These are phyloP conservation scores for Wickerhamomyces sp. DNA, from an alignment of 1,139 yeast species.

Conservation along the genomic window DNA sequence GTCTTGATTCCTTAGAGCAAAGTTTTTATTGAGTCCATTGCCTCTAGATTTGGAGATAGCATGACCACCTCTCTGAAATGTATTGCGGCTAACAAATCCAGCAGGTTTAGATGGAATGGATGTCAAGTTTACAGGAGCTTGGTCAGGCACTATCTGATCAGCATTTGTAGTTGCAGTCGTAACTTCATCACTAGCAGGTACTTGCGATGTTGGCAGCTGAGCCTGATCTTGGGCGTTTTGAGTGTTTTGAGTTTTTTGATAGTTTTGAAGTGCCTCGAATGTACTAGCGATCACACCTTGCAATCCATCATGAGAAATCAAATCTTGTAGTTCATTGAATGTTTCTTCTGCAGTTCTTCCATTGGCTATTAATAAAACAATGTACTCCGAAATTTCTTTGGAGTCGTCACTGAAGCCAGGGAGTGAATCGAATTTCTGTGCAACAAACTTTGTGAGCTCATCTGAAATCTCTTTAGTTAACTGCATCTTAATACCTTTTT, in stretches of 20 bases:
- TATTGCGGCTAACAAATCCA: slow-evolving; percentile 10
- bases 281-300: slow-evolving; percentile 44
- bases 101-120: slow-evolving; percentile 21
- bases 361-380: slow-evolving; percentile 68
- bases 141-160: background rate
- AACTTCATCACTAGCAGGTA: too few species aligned
- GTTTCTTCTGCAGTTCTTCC: slow-evolving; percentile 64
- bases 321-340: slow-evolving; percentile 55
- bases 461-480: slow-evolving; percentile 26
- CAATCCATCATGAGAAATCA: slow-evolving; percentile 63
- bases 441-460: slow-evolving; percentile 31
- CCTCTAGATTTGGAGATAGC: slow-evolving; percentile 10
- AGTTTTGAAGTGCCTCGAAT: slow-evolving; percentile 49
- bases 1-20: slow-evolving; percentile 21
- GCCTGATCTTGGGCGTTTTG: slow-evolving; percentile 4
- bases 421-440: slow-evolving; percentile 29
- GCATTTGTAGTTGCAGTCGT: background rate
- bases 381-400: slow-evolving; percentile 75
- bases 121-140: background rate
- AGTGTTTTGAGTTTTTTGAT: slow-evolving; percentile 29
- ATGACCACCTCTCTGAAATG: slow-evolving; percentile 3
- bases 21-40: slow-evolving; percentile 8
- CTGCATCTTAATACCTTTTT: slow-evolving; percentile 19
- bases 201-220: background rate
- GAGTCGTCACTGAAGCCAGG: slow-evolving; percentile 57